Evolutionary conservation across 1,284 basidiomycete species (phyloP).

Genomic region (Ustilago xerochloae): DNA sequence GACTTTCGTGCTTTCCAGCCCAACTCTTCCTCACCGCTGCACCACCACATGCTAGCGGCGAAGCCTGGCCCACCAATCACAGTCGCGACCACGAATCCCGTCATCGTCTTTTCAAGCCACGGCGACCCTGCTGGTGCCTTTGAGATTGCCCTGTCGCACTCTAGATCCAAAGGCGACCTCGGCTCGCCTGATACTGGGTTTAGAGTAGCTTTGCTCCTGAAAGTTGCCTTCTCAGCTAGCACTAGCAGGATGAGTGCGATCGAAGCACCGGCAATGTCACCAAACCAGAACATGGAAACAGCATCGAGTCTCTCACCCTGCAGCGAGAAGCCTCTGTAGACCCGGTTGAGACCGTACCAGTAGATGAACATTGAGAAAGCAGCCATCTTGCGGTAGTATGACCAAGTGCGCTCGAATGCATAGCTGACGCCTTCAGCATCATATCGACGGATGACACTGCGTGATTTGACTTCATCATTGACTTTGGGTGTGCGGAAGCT

Average conservation of each 20-base stretch:
- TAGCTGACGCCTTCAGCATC: constrained; percentile 53
- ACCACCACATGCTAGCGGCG: constrained; percentile 56
- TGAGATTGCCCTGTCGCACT: constrained; percentile 51
- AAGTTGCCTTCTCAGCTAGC: constrained; percentile 32
- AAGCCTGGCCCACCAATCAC: constrained; percentile 46
- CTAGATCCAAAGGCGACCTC: constrained; percentile 37
- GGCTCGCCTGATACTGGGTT: constrained; percentile 41
- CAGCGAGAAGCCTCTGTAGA: constrained; percentile 26
- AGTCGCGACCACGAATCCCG: constrained; percentile 23
- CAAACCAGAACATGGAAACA: constrained; percentile 41
- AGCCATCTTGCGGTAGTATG: constrained; percentile 52
- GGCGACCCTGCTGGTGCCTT: constrained; percentile 49
- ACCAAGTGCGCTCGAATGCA: constrained; percentile 54
- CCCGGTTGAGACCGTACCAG: constrained; percentile 53
- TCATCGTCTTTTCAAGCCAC: constrained; percentile 43
- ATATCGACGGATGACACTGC: constrained; percentile 34
- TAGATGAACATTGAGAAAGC: constrained; percentile 43
- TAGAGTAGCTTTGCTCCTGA: constrained; percentile 26
- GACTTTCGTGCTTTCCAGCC: constrained; percentile 54
- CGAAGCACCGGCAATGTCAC: constrained; percentile 31
- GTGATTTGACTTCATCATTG: constrained; percentile 33
- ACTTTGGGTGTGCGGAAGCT: constrained; percentile 43
- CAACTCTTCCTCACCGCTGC: constrained; percentile 53
- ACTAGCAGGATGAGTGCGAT: constrained; percentile 26
- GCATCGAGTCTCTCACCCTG: constrained; percentile 29